phyloP scores from a whole-genome alignment of 164 flowering plant genomes.

The Sedum album region DNA sequence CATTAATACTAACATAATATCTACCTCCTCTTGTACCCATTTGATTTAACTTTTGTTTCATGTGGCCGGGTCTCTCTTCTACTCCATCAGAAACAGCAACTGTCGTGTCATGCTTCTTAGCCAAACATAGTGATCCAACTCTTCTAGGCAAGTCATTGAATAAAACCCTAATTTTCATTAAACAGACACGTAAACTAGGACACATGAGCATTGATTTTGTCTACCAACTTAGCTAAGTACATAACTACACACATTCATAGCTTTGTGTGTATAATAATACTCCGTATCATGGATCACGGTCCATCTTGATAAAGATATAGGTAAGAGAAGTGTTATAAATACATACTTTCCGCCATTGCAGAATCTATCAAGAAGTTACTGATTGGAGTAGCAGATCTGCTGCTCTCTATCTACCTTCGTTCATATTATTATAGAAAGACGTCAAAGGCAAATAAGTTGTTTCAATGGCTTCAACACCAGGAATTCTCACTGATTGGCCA shows the following conservation, averaged over 20 bases:
- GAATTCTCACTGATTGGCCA: conserved; percentile 15
- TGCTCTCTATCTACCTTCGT: background rate
- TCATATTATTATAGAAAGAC: background rate
- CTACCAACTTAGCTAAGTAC: background rate
- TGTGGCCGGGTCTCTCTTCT: background rate
- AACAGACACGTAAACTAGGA: background rate
- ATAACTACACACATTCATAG: background rate
- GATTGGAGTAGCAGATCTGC: background rate
- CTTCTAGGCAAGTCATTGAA: background rate
- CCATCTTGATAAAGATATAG: background rate
- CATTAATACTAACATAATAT: background rate
- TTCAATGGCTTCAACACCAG: conserved; percentile 14
- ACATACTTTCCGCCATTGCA: background rate
- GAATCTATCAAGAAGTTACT: background rate
- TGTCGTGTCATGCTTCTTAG: background rate
- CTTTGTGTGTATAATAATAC: background rate
- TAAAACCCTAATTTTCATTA: background rate
- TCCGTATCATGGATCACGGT: background rate
- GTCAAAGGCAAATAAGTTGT: background rate
- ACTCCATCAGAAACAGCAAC: background rate
- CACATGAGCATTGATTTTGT: too few species aligned
- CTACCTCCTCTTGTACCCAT: background rate
- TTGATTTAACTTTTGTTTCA: background rate
- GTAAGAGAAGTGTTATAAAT: background rate
- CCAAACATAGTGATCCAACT: background rate